Base-by-base conservation (phyloP, 2,329 filamentous ascomycete species). In the Trichophyton verrucosum region DNA sequence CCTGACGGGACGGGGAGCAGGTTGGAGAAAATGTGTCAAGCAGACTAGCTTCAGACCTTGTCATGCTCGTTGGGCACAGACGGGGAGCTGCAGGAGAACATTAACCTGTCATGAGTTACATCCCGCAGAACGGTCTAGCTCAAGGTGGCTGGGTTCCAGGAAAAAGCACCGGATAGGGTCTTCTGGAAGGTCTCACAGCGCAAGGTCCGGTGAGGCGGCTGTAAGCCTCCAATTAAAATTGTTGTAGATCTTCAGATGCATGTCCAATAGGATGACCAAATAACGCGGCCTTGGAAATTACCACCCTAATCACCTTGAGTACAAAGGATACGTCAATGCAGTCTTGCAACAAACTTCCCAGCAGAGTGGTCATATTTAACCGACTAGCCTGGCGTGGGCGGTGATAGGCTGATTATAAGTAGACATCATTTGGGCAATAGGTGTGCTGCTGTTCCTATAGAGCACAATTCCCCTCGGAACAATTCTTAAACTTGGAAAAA, bases 1-100 rank as follows among this genome's bases (percentile, higher is more conserved):
- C 57, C 64, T 65, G 65, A 61, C 61, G 58, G 61, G 59, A 60
- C 56, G 57, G 60, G 62, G 58, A 62, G 60, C 46, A 60, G 42
- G 44, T 60, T 59, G 44, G 57, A 9, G 65, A 57, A 67, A 67
- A 60, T 68, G 66, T 49, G 62, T 63, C 62, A 64, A 66, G 67
- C 59, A 55, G 61, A 57, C 61, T 63, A 62, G 60, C 60, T 56
- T 58, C 57, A 20, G 42, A 51, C 47, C 46, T 46, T 61, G 57
- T 63, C 42, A 61, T 58, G 57, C 62, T 65, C 55, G 60, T 62
- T 64, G 57, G 63, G 60, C 56, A 56, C 40, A 59, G 40, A 60
- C 65, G 65, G 65, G 59, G 60, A 64, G 58, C 60, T 64, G 65
- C 65, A 62, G 63, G 51, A 60, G 46, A 53, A 44, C 56, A 55